phyloP scores from a whole-genome alignment of 306 rosid species.

The Heteromeles arbutifolia region DNA sequence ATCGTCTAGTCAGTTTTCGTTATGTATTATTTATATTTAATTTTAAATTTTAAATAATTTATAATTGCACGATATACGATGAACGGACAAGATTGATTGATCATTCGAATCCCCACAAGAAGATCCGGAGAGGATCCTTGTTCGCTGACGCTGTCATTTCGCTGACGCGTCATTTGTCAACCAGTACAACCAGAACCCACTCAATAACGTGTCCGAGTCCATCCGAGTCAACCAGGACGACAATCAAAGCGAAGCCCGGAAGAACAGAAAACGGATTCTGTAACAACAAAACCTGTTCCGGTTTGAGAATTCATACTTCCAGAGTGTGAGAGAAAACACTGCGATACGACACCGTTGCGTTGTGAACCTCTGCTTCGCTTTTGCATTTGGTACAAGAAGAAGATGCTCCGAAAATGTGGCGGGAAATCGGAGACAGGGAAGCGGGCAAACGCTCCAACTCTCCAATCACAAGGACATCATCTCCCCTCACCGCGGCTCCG shows the following conservation, averaged over 20 bases:
- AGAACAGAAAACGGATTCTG: background rate
- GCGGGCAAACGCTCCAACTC: constrained; percentile 46
- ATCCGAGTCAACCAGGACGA: background rate
- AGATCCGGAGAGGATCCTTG: too few relatives aligned
- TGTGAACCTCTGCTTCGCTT: background rate
- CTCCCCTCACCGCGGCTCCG: constrained; percentile 73
- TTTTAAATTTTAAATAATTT: too few relatives aligned
- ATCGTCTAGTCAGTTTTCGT: too few relatives aligned
- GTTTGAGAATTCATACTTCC: background rate
- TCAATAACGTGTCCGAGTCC: background rate
- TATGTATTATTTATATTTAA: too few relatives aligned
- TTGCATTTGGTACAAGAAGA: background rate
- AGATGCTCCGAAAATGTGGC: constrained; percentile 94
- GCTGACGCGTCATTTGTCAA: background rate
- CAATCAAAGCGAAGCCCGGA: background rate
- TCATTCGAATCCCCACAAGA: too few relatives aligned
- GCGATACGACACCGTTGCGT: background rate
- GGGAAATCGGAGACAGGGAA: constrained; percentile 89
- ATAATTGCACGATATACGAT: too few relatives aligned
- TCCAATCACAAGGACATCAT: constrained; percentile 70
- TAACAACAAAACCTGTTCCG: background rate
- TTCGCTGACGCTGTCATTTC: too few relatives aligned
- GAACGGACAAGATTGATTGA: too few relatives aligned
- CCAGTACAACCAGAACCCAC: background rate
- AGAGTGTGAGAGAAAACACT: background rate